phyloP scores from a whole-genome alignment of 106 monocot genomes.

The Apostasia ramifera region DNA sequence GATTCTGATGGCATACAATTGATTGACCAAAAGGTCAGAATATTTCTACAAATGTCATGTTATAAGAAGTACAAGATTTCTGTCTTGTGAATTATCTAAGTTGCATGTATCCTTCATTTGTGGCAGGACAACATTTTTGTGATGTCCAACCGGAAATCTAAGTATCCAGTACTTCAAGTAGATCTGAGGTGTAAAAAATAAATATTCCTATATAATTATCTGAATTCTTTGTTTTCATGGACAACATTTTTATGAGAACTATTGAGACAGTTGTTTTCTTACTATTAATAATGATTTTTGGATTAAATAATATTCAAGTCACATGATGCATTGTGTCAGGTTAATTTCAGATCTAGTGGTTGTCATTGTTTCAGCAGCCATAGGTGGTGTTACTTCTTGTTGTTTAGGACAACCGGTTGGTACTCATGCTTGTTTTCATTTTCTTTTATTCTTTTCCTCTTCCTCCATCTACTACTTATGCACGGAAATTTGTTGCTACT shows the following conservation, averaged over 20 bases:
- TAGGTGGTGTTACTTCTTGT: slow-evolving; percentile 86
- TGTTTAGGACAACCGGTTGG: slow-evolving; percentile 93
- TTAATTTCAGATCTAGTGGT: slow-evolving; percentile 95
- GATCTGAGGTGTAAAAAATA: slow-evolving; percentile 51
- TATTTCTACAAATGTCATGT: not conserved
- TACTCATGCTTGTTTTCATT: not conserved
- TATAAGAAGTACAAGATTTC: slow-evolving; percentile 1
- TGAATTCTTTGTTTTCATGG: not conserved
- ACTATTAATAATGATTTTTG: not conserved
- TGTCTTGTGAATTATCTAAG: slow-evolving; percentile 3
- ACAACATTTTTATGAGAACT: slow-evolving; percentile 3
- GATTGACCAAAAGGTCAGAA: slow-evolving; percentile 81
- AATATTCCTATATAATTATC: not conserved
- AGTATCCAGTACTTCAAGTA: slow-evolving; percentile 96
- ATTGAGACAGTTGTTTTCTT: not conserved
- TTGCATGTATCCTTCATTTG: not conserved
- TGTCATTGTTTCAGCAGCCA: slow-evolving; percentile 96
- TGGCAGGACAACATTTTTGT: slow-evolving; percentile 91
- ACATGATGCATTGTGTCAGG: slow-evolving; percentile 30
- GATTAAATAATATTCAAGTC: not conserved
- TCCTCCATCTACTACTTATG: not conserved
- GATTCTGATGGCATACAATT: slow-evolving; percentile 89
- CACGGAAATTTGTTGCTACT: not conserved
- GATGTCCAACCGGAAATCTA: slow-evolving; percentile 95
- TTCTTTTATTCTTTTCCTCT: not conserved